A percentile compares a stretch with the other conserved stretches of the same genome.
These are phyloP conservation scores for Periconia sp. DNA, from an alignment of 2,329 filamentous ascomycete genomes.

Conservation along the genomic window DNA sequence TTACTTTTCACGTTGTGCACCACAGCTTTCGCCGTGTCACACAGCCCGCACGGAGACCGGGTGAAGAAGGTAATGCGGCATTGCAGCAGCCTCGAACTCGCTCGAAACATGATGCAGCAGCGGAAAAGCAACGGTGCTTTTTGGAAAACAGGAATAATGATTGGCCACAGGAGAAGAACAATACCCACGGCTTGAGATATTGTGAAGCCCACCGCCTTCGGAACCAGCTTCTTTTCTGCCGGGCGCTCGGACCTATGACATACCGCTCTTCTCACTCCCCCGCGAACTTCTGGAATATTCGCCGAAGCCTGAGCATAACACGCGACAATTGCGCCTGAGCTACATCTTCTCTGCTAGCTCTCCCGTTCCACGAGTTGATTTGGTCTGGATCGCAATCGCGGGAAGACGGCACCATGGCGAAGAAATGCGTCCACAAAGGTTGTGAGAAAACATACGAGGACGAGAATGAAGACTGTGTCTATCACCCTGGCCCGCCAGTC, in stretches of 20 bases:
- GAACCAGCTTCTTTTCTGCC: slow-evolving; percentile 29
- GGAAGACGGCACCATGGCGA: slow-evolving; percentile 60
- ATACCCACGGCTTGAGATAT: neutral
- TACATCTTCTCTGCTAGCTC: slow-evolving; percentile 11
- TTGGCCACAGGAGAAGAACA: neutral
- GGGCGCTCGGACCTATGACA: slow-evolving; percentile 33
- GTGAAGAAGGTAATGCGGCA: slow-evolving; percentile 76
- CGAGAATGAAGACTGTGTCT: slow-evolving; percentile 80
- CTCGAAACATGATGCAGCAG: slow-evolving; percentile 41
- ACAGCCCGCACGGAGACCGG: slow-evolving; percentile 73
- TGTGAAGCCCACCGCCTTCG: slow-evolving; percentile 19
- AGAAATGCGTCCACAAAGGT: slow-evolving; percentile 95
- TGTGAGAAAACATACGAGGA: slow-evolving; percentile 90
- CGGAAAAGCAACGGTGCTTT: slow-evolving; percentile 2
- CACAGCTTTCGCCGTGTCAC: slow-evolving; percentile 70
- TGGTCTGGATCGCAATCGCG: neutral
- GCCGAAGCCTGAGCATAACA: slow-evolving; percentile 20
- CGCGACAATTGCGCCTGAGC: slow-evolving; percentile 13
- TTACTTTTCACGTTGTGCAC: slow-evolving; percentile 71
- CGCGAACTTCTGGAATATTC: slow-evolving; percentile 45
- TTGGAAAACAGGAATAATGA: neutral
- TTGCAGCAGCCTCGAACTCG: slow-evolving; percentile 41
- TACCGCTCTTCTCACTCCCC: slow-evolving; percentile 22
- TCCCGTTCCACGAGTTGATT: slow-evolving; percentile 4
- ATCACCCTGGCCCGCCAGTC: slow-evolving; percentile 87